Conservation (phyloP, 148 eudicot species). For the Limonium bicolor region DNA sequence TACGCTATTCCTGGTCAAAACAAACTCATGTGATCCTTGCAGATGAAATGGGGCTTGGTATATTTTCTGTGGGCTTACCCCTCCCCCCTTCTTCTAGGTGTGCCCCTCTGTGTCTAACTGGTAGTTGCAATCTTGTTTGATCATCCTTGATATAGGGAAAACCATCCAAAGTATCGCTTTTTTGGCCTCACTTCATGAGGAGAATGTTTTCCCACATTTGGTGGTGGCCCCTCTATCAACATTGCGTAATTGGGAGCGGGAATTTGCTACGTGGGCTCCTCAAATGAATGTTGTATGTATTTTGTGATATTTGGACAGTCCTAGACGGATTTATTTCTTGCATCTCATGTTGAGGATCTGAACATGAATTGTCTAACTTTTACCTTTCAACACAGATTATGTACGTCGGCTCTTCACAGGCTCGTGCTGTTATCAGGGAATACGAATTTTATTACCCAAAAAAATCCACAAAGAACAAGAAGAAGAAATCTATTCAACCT, state of each 20-base stretch:
- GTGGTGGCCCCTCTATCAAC: slow-evolving; percentile 98
- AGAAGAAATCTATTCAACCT: slow-evolving; percentile 60
- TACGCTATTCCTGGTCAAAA: slow-evolving; percentile 91
- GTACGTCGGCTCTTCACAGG: slow-evolving; percentile 89
- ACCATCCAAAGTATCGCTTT: slow-evolving; percentile 98
- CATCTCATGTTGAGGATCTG: too few species aligned
- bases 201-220: slow-evolving; percentile 53
- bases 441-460: slow-evolving; percentile 86
- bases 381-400: slow-evolving; percentile 75
- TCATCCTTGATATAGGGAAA: slow-evolving; percentile 50
- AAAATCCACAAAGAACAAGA: slow-evolving; percentile 52
- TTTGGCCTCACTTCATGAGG: slow-evolving; percentile 72
- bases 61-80: background rate
- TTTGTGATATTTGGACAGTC: slow-evolving; percentile 2
- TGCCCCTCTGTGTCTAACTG: background rate
- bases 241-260: slow-evolving; percentile 97
- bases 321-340: too few species aligned
- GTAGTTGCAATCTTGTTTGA: background rate
- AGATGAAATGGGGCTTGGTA: slow-evolving; percentile 99
- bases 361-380: slow-evolving; percentile 1
- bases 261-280: slow-evolving; percentile 97
- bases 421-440: slow-evolving; percentile 64
- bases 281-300: slow-evolving; percentile 93
- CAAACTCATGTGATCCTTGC: slow-evolving; percentile 98
- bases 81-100: background rate